These are phyloP conservation scores for Cornus kousa DNA, from an alignment of 148 eudicot genomes.

Conservation along the genomic window DNA sequence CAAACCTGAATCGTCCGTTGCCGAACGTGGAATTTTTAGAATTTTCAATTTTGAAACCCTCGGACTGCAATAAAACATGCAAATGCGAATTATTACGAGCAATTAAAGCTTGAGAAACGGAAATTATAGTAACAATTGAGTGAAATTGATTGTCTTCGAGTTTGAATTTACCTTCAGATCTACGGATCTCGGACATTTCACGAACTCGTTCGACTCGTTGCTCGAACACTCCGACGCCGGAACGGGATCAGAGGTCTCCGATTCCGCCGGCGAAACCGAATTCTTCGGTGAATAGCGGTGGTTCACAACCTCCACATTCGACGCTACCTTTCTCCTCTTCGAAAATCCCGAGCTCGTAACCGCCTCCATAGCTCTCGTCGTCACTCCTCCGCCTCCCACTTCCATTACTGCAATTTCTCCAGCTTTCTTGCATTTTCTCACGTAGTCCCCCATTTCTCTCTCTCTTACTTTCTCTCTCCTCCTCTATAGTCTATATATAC, in stretches of 20 bases:
- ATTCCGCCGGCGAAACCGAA: conserved; percentile 9
- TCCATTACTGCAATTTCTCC: neutral
- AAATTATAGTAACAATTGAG: neutral
- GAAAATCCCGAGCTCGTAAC: conserved; percentile 7
- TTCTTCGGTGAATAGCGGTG: conserved; percentile 7
- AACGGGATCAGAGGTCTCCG: conserved; percentile 15
- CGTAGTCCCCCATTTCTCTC: conserved; percentile 1
- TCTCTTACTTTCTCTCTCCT: neutral
- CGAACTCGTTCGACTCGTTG: conserved; percentile 4
- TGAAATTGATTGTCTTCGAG: neutral
- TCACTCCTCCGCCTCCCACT: neutral
- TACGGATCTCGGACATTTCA: conserved; percentile 9
- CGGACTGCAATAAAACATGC: conserved; percentile 6
- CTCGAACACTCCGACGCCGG: conserved; percentile 12
- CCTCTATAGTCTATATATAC: neutral
- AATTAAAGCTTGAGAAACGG: conserved; percentile 2
- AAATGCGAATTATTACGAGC: neutral
- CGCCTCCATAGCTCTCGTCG: conserved; percentile 10
- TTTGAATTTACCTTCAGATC: conserved; percentile 38
- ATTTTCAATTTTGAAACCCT: conserved; percentile 20
- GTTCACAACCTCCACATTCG: neutral
- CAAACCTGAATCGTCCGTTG: conserved; percentile 32
- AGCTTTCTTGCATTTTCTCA: neutral
- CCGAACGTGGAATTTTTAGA: conserved; percentile 16
- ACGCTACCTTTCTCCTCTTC: conserved; percentile 25